Percentiles rank a stretch among this genome's conserved stretches.
These are phyloP conservation scores for Dittrichia graveolens DNA, from an alignment of 129 eudicot genomes.

Conservation along the genomic window DNA sequence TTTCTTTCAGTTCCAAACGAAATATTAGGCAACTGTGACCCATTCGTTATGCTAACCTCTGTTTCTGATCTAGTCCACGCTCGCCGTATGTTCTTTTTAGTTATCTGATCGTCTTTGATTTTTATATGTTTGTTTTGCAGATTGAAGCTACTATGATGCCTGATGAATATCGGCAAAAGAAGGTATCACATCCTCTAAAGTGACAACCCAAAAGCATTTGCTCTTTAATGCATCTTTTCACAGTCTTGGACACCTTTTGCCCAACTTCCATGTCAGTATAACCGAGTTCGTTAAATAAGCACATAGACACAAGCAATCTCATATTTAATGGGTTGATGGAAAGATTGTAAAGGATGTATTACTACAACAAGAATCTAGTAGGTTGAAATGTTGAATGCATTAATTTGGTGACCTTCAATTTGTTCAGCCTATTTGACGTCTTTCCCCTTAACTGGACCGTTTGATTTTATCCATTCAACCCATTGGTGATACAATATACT, in stretches of 20 bases:
- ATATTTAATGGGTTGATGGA: no score
- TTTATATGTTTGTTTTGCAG: slow-evolving; percentile 37
- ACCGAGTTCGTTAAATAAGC: neutral
- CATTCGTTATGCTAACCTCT: neutral
- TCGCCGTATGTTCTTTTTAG: neutral
- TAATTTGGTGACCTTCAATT: no score
- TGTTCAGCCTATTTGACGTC: no score
- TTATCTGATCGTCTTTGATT: neutral
- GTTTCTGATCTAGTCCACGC: neutral
- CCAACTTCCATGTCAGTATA: neutral
- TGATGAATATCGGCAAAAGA: slow-evolving; percentile 73
- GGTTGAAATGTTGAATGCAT: no score
- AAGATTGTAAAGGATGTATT: no score
- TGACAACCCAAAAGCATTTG: neutral
- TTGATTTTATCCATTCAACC: neutral
- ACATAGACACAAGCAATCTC: no score
- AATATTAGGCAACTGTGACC: no score
- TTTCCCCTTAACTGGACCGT: no score
- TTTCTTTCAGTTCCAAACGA: no score
- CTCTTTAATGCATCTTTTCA: neutral
- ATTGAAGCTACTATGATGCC: slow-evolving; percentile 94
- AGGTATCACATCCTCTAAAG: slow-evolving; percentile 44
- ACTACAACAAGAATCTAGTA: no score
- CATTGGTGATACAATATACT: neutral
- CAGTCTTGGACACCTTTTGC: neutral